These are phyloP conservation scores for Ustilago xerochloae DNA, from an alignment of 1,284 basidiomycete species.

Conservation along the genomic window DNA sequence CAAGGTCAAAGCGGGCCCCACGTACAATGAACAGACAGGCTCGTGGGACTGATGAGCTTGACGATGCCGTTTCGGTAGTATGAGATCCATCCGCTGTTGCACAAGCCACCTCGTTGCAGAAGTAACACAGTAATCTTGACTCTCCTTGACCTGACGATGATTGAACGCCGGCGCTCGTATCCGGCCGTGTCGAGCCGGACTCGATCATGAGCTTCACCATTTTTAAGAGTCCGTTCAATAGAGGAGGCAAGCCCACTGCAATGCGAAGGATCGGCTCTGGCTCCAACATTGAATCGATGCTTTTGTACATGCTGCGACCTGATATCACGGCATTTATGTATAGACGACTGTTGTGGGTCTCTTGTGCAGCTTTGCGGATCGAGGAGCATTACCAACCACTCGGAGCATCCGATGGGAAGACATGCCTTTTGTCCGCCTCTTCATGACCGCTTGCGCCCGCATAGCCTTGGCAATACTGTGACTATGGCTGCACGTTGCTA, in stretches of 20 bases:
- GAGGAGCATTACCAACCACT: background rate
- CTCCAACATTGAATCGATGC: too few relatives aligned
- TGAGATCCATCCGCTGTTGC: too few relatives aligned
- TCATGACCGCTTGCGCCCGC: background rate
- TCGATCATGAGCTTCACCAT: background rate
- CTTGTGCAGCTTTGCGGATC: background rate
- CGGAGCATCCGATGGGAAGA: background rate
- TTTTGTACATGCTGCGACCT: too few relatives aligned
- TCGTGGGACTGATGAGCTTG: background rate
- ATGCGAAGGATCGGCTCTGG: background rate
- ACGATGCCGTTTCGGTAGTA: too few relatives aligned
- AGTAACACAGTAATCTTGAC: too few relatives aligned
- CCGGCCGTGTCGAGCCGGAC: background rate
- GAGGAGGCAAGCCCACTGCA: background rate
- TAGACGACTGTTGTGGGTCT: background rate
- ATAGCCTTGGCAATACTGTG: background rate
- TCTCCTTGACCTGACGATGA: too few relatives aligned
- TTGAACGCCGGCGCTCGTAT: background rate
- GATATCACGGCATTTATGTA: too few relatives aligned
- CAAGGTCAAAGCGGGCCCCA: background rate
- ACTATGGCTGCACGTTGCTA: too few relatives aligned
- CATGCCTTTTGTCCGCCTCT: background rate
- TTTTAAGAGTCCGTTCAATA: too few relatives aligned
- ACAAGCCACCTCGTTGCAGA: conserved; percentile 1
- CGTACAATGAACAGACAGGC: too few relatives aligned